Base-by-base conservation (phyloP, 1,284 basidiomycete species). In the Austroboletus novae-zelandiae region DNA sequence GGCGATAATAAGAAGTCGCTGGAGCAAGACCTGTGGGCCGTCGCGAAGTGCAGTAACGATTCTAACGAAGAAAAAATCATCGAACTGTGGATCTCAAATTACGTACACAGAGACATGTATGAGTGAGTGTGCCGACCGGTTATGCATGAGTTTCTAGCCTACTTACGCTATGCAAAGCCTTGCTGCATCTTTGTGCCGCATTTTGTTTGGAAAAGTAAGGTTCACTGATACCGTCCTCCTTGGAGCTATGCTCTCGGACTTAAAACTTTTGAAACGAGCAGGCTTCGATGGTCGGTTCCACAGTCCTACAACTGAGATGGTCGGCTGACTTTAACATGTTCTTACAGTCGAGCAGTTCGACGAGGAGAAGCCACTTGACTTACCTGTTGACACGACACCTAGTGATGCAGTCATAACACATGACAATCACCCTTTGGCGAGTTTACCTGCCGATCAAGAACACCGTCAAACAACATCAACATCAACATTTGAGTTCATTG, bases 231-330 rank as follows among this genome's bases (percentile, higher is more conserved):
- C 86, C 0, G 71, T 97, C 10, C 71, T 97, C 15, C 88, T 95
- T 61, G 89, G 89, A 81, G 94, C 91, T 0, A 90, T 98, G 39
- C 76, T 98, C 0, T 94, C 94, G 0, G 89, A 94, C 48, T 71
- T 97, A 39, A 78, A 83, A 53, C 83, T 88, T 8, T 74, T 98
- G 45, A 88, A 86, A 66, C 76, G 93, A 48, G 76, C 93, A 50
- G 91, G 92, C 5, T 91, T 40, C 34, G 20, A 25, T 43, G 43
- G 51, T 54, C 14, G 14, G 44, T 18, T 25, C 18, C 9, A 10
- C 13, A 10, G 6, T 10, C 13, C 23, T 25, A 20, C 6, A 36
- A 2, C 5, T 3, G 25, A 13, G 14, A 6, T 13, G 25, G 13
- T n/a, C 5, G 13, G 20, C 37, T 40, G 8, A 40, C 13, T 40